Conservation (phyloP, 2,329 filamentous ascomycete genomes). For the Samsoniella hepiali region DNA sequence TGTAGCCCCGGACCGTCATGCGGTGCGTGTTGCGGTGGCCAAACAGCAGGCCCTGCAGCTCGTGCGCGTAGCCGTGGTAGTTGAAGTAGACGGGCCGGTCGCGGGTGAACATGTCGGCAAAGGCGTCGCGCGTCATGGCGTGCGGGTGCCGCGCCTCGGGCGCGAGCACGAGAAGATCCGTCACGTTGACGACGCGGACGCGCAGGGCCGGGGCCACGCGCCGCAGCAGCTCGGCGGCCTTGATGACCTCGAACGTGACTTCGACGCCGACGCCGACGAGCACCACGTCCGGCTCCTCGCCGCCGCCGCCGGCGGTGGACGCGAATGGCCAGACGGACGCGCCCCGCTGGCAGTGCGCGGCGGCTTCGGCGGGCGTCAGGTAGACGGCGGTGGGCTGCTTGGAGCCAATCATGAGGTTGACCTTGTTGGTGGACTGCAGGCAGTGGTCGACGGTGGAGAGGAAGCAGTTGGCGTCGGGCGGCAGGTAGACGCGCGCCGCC, state of each 20-base stretch:
- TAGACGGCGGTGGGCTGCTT: slow-evolving; percentile 64
- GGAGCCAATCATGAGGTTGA: slow-evolving; percentile 65
- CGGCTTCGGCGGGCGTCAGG: slow-evolving; percentile 57
- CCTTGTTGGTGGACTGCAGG: slow-evolving; percentile 58
- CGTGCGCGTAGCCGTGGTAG: slow-evolving; percentile 62
- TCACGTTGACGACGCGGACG: slow-evolving; percentile 63
- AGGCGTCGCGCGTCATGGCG: slow-evolving; percentile 49
- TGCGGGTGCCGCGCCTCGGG: slow-evolving; percentile 57
- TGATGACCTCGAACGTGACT: slow-evolving; percentile 62
- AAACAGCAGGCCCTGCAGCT: slow-evolving; percentile 60
- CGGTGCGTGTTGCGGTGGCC: slow-evolving; percentile 50
- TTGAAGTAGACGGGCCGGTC: slow-evolving; percentile 60
- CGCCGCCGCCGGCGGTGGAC: slow-evolving; percentile 50
- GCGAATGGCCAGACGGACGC: slow-evolving; percentile 61
- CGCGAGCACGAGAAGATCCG: slow-evolving; percentile 61
- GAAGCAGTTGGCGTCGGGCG: slow-evolving; percentile 66
- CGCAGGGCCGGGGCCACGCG: slow-evolving; percentile 48
- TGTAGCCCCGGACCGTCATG: slow-evolving; percentile 56
- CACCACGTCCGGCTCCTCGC: slow-evolving; percentile 57
- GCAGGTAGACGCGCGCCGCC: slow-evolving; percentile 59
- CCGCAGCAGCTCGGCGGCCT: slow-evolving; percentile 55
- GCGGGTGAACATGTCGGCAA: slow-evolving; percentile 54
- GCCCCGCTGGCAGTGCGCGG: slow-evolving; percentile 56
- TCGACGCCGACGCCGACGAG: slow-evolving; percentile 64
- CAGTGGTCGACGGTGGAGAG: slow-evolving; percentile 62